Conservation (phyloP, 129 eudicot genomes). For the Chrysanthemum lavandulifolium region DNA sequence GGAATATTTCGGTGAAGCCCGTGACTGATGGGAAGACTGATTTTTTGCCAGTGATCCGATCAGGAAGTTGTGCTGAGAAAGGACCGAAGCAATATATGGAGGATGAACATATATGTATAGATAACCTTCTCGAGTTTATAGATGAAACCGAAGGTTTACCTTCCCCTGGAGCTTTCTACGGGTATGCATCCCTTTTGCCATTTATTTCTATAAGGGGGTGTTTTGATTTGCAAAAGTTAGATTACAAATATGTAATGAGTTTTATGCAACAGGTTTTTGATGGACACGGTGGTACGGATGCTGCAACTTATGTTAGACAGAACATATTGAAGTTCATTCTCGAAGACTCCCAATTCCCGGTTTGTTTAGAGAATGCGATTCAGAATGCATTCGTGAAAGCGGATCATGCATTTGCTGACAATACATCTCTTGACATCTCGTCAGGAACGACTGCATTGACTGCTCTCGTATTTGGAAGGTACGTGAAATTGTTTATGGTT, state of each 20-base stretch:
- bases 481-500: slow-evolving; percentile 9
- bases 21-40: slow-evolving; percentile 57
- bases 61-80: slow-evolving; percentile 90
- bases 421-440: slow-evolving; percentile 67
- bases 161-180: slow-evolving; percentile 83
- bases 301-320: slow-evolving; percentile 62
- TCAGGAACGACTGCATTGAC: slow-evolving; percentile 95
- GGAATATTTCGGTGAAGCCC: slow-evolving; percentile 38
- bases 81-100: slow-evolving; percentile 93
- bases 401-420: slow-evolving; percentile 82
- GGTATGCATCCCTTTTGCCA: slow-evolving; percentile 34
- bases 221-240: not conserved
- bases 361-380: slow-evolving; percentile 62
- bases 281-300: slow-evolving; percentile 98
- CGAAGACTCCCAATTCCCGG: slow-evolving; percentile 73
- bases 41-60: slow-evolving; percentile 64
- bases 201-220: not conserved
- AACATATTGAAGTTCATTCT: slow-evolving; percentile 70
- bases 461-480: slow-evolving; percentile 84
- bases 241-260: not conserved
- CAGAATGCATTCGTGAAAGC: slow-evolving; percentile 74
- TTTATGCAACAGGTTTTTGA: slow-evolving; percentile 71
- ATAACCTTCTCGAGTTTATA: slow-evolving; percentile 54
- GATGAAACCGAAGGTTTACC: slow-evolving; percentile 54
- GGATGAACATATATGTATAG: slow-evolving; percentile 88